Percentiles rank a stretch among this genome's conserved stretches.
These are phyloP conservation scores for Xylaria scruposa DNA, from an alignment of 495 filamentous ascomycete species.

Conservation along the genomic window DNA sequence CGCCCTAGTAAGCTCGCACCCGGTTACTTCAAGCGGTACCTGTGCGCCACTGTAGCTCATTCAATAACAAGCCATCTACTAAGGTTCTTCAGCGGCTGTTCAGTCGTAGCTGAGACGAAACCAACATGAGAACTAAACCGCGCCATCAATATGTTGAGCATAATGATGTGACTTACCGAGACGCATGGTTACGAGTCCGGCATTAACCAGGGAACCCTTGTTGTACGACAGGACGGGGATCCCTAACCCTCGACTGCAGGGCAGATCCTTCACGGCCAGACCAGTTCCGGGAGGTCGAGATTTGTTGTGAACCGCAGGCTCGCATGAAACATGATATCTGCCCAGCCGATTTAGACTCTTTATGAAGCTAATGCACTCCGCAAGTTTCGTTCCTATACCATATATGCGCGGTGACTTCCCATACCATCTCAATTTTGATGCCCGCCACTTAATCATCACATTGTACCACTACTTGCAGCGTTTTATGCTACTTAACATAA, in stretches of 20 bases:
- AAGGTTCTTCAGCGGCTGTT: neutral
- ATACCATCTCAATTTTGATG: neutral
- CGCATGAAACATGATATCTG: constrained; percentile 15
- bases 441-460: neutral
- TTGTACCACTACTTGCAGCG: neutral
- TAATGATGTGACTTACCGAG: constrained; percentile 17
- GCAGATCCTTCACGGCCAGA: constrained; percentile 24
- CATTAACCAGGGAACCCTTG: constrained; percentile 23
- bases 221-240: constrained; percentile 24
- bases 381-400: constrained; percentile 16
- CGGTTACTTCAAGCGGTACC: constrained; percentile 1
- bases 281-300: constrained; percentile 21
- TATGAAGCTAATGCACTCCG: constrained; percentile 15
- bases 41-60: neutral
- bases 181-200: constrained; percentile 18
- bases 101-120: neutral
- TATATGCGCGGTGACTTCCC: neutral
- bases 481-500: neutral
- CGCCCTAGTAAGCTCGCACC: neutral
- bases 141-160: constrained; percentile 7
- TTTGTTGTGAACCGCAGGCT: constrained; percentile 4
- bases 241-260: constrained; percentile 24
- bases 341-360: constrained; percentile 9
- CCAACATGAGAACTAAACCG: neutral
- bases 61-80: neutral